Evolutionary conservation across 1,284 basidiomycete genomes (phyloP).

Genomic region (Puccinia polysora): DNA sequence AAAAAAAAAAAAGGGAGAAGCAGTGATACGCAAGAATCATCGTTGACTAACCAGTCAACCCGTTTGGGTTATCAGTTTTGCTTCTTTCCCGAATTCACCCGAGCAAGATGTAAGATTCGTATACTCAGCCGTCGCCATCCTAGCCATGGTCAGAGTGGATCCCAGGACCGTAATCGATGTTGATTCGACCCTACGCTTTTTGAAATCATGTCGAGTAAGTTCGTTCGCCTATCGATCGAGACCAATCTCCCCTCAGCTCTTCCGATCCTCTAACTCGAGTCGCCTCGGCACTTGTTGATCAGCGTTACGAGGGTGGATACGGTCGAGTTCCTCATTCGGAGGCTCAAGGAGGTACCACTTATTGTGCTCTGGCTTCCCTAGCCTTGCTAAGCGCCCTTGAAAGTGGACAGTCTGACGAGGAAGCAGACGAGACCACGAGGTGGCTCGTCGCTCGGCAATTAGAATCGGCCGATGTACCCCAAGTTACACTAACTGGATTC

Average conservation of each 20-base stretch:
- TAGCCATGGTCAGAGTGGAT: conserved; percentile 62
- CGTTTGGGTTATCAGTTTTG: conserved; percentile 71
- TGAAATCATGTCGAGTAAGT: conserved; percentile 51
- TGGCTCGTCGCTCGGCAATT: conserved; percentile 61
- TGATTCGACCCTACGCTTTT: conserved; percentile 61
- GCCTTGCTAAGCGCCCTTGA: conserved; percentile 56
- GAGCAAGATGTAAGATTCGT: conserved; percentile 74
- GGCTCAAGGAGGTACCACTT: conserved; percentile 88
- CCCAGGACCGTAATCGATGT: conserved; percentile 72
- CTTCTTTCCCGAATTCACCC: conserved; percentile 63
- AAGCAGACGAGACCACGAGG: conserved; percentile 61
- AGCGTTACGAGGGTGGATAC: conserved; percentile 92
- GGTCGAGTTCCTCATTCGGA: conserved; percentile 75
- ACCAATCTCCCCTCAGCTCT: too few species aligned
- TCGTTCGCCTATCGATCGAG: conserved; percentile 1
- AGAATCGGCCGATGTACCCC: not conserved
- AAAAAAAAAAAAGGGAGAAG: too few species aligned
- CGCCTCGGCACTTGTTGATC: not conserved
- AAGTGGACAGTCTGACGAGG: conserved; percentile 54
- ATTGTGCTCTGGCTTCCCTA: conserved; percentile 77
- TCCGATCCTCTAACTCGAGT: too few species aligned
- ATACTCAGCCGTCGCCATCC: conserved; percentile 82
- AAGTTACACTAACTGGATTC: too few species aligned
- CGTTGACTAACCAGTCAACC: too few species aligned
- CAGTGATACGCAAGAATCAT: too few species aligned